Conservation (phyloP, 2,329 filamentous ascomycete species). For the Penicillium sclerotigenum region DNA sequence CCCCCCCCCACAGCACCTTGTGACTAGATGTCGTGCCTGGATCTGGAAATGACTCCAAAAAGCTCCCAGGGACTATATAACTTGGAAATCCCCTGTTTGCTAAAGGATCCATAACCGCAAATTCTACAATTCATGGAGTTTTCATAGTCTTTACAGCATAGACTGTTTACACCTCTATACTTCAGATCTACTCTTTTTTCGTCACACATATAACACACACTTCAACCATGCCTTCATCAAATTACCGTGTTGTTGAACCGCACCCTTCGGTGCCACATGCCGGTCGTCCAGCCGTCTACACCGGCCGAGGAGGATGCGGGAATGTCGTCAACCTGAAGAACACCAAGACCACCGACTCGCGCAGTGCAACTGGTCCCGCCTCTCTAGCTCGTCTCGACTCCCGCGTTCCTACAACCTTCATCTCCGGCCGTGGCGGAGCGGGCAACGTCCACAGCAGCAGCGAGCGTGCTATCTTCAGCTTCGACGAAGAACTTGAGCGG, state of each 20-base stretch:
- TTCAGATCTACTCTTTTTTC: constrained; percentile 10
- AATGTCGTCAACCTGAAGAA: constrained; percentile 56
- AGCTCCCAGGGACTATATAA: constrained; percentile 19
- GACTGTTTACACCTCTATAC: constrained; percentile 7
- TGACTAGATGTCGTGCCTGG: constrained; percentile 25
- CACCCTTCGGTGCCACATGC: constrained; percentile 55
- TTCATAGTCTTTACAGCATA: constrained; percentile 2
- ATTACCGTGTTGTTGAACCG: constrained; percentile 59
- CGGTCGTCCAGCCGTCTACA: constrained; percentile 49
- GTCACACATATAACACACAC: too few species aligned
- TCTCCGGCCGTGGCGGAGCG: constrained; percentile 53
- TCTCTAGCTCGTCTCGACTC: constrained; percentile 51
- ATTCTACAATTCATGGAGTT: constrained; percentile 4
- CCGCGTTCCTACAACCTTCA: constrained; percentile 41
- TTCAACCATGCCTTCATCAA: constrained; percentile 34
- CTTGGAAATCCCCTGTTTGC: constrained; percentile 6
- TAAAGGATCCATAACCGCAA: constrained; percentile 8
- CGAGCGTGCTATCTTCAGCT: constrained; percentile 62
- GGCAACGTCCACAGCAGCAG: constrained; percentile 53
- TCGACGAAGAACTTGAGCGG: constrained; percentile 63
- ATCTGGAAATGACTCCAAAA: constrained; percentile 11
- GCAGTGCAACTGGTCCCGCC: constrained; percentile 45
- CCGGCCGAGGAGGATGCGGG: constrained; percentile 58
- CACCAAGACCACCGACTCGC: constrained; percentile 49
- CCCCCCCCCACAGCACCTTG: constrained; percentile 21